Evolutionary conservation across 2,329 filamentous ascomycete genomes (phyloP).

Genomic region (Aureobasidium melanogenum): DNA sequence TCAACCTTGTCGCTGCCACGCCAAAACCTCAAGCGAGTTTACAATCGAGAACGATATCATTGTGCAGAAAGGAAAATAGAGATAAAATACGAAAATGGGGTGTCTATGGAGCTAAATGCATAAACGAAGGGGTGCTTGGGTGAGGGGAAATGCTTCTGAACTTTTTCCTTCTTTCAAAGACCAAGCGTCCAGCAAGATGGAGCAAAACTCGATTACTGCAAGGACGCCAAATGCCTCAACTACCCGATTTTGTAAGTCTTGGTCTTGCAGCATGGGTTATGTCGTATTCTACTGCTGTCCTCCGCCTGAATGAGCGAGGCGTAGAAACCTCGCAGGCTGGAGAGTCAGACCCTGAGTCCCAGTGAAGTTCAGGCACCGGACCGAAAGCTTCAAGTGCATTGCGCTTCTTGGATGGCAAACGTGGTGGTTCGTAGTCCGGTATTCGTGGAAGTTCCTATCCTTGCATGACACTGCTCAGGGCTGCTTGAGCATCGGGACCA

Average conservation of each 20-base stretch:
- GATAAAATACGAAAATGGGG: background rate
- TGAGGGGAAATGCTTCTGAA: background rate
- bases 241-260: background rate
- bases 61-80: background rate
- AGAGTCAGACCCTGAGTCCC: background rate
- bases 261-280: background rate
- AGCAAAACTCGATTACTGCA: background rate
- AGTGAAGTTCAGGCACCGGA: background rate
- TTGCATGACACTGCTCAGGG: constrained; percentile 30
- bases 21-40: too few species aligned
- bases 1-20: too few species aligned
- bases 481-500: constrained; percentile 30
- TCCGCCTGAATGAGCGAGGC: background rate
- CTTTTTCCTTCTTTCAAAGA: background rate
- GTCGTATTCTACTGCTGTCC: background rate
- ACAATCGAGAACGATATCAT: too few species aligned
- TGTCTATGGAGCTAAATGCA: background rate
- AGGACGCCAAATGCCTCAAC: background rate
- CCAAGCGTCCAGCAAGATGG: background rate
- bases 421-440: background rate
- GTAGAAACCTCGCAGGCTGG: background rate
- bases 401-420: background rate
- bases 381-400: background rate
- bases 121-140: background rate
- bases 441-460: constrained; percentile 14